Conservation (phyloP, 495 filamentous ascomycete species). For the Penicillium desertorum region DNA sequence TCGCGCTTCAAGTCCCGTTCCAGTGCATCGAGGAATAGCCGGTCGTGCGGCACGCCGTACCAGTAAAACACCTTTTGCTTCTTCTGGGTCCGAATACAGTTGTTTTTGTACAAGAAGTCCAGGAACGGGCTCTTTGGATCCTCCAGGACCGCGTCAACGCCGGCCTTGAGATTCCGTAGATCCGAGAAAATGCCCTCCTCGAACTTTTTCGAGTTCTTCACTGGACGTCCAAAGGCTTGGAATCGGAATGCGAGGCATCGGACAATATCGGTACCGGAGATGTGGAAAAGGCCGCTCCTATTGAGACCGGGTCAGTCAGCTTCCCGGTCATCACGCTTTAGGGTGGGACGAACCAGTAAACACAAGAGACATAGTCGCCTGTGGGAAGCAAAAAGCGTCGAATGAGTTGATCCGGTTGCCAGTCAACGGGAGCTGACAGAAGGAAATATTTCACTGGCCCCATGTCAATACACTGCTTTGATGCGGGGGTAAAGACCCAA, state of each 20-base stretch:
- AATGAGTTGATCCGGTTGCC: slow-evolving; percentile 95
- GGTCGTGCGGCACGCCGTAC: slow-evolving; percentile 98
- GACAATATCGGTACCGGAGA: slow-evolving; percentile 97
- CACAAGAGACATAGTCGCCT: slow-evolving; percentile 97
- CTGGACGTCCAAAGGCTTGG: slow-evolving; percentile 95
- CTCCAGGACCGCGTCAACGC: slow-evolving; percentile 97
- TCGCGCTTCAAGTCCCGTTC: slow-evolving; percentile 97
- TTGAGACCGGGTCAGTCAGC: slow-evolving; percentile 5
- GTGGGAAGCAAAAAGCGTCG: slow-evolving; percentile 92
- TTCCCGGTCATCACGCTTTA: slow-evolving; percentile 1
- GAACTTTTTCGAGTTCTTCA: slow-evolving; percentile 99
- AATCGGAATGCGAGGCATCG: slow-evolving; percentile 97
- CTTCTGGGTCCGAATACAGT: slow-evolving; percentile 99
- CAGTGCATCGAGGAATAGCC: slow-evolving; percentile 93
- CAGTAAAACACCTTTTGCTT: slow-evolving; percentile 99
- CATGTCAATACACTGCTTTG: slow-evolving; percentile 18
- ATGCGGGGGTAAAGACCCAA: slow-evolving; percentile 1
- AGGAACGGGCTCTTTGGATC: slow-evolving; percentile 98
- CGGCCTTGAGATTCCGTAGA: slow-evolving; percentile 94
- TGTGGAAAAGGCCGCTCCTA: slow-evolving; percentile 98
- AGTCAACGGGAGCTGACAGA: slow-evolving; percentile 97
- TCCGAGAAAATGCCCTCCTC: slow-evolving; percentile 99
- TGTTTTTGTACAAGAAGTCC: slow-evolving; percentile 99
- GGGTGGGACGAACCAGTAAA: slow-evolving; percentile 71
- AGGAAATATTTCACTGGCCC: slow-evolving; percentile 96